Percentiles rank a stretch among this genome's conserved stretches.
These are phyloP conservation scores for Drechslerella dactyloides DNA, from an alignment of 2,329 filamentous ascomycete genomes.

Conservation along the genomic window DNA sequence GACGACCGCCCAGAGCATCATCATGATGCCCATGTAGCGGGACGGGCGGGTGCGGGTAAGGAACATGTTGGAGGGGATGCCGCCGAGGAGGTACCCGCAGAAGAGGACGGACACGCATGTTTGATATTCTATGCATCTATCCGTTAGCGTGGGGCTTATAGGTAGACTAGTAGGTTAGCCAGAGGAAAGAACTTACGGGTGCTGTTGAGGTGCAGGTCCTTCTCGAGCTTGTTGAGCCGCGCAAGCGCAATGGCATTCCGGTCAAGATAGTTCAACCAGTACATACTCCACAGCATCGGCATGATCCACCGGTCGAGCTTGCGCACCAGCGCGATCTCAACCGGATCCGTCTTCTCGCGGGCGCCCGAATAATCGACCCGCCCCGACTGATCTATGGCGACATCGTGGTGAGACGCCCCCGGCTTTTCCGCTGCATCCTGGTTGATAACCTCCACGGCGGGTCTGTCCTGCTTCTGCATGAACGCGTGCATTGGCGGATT, in stretches of 20 bases:
- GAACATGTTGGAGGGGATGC: constrained; percentile 58
- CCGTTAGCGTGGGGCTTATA: background rate
- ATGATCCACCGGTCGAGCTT: constrained; percentile 58
- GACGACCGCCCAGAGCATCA: constrained; percentile 60
- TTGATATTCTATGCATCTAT: constrained; percentile 57
- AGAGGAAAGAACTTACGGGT: constrained; percentile 51
- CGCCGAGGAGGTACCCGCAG: constrained; percentile 53
- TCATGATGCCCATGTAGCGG: constrained; percentile 55
- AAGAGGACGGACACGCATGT: constrained; percentile 61
- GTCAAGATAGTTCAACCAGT: constrained; percentile 62
- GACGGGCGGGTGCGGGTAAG: constrained; percentile 57
- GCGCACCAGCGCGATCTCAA: constrained; percentile 58
- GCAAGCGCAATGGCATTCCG: constrained; percentile 62
- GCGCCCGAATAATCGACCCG: constrained; percentile 58
- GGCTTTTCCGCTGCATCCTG: too few species aligned
- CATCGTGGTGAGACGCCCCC: constrained; percentile 13
- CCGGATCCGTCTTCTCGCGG: constrained; percentile 58
- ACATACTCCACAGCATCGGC: constrained; percentile 60
- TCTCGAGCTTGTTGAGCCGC: constrained; percentile 59
- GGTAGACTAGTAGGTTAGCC: background rate
- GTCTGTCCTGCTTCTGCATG: constrained; percentile 8
- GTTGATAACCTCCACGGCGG: too few species aligned
- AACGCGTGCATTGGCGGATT: too few species aligned
- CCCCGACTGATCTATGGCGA: background rate
- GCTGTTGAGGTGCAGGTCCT: constrained; percentile 60